phyloP scores from a whole-genome alignment of 306 rosid species.

The Prinsepia uniflora region DNA sequence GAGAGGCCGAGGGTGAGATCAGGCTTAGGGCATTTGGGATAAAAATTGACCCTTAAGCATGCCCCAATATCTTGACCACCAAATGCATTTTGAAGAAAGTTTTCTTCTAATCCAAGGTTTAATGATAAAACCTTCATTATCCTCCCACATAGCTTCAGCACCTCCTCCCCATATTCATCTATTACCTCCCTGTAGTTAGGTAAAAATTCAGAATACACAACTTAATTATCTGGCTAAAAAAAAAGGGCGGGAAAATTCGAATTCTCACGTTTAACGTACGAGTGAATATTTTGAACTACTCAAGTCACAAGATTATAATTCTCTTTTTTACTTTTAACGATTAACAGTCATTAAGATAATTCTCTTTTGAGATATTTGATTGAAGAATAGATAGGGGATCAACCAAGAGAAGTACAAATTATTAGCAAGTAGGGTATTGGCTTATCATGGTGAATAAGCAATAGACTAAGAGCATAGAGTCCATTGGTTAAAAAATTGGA shows the following conservation, averaged over 20 bases:
- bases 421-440: not conserved
- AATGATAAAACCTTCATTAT: slow-evolving; percentile 54
- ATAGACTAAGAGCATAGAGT: not conserved
- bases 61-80: slow-evolving; percentile 83
- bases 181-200: slow-evolving; percentile 46
- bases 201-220: not conserved
- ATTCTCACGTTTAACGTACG: not conserved
- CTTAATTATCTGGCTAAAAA: slow-evolving; percentile 15
- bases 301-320: no score
- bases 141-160: slow-evolving; percentile 65
- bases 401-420: not conserved
- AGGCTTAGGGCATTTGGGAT: slow-evolving; percentile 76
- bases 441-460: not conserved
- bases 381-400: no score
- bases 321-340: not conserved
- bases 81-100: slow-evolving; percentile 46
- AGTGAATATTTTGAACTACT: not conserved
- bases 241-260: not conserved
- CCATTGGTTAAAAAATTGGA: no score
- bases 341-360: no score
- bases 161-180: slow-evolving; percentile 80
- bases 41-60: slow-evolving; percentile 73
- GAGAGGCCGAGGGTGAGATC: slow-evolving; percentile 76
- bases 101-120: slow-evolving; percentile 60
- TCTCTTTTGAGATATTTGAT: not conserved